Conservation (phyloP, 2,329 filamentous ascomycete genomes). For the Berkeleyomyces basicola region DNA sequence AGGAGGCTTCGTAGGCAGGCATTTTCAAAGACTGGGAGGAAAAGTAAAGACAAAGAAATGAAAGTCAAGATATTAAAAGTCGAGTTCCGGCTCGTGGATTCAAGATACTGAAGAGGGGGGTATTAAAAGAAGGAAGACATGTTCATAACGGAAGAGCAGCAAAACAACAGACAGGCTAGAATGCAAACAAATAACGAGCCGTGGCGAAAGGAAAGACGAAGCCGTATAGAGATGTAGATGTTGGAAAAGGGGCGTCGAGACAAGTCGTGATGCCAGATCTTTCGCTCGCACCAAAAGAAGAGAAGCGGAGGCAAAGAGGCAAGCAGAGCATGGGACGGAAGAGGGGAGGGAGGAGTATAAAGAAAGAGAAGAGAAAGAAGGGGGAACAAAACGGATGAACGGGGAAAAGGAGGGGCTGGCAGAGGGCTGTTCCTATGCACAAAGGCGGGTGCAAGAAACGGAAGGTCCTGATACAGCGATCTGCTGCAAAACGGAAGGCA, state of each 20-base stretch:
- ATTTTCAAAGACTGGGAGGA: conserved; percentile 1
- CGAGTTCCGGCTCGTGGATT: too few relatives aligned
- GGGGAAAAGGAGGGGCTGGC: neutral
- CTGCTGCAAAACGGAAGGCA: neutral
- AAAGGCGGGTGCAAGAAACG: neutral
- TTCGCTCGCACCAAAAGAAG: conserved; percentile 8
- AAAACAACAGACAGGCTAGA: conserved; percentile 3
- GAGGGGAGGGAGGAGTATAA: neutral
- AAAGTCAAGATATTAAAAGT: neutral
- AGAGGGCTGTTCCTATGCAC: neutral
- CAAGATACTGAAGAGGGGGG: neutral
- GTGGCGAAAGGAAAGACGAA: neutral
- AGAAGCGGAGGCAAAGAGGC: neutral
- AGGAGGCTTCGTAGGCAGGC: neutral
- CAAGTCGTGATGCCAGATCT: conserved; percentile 12
- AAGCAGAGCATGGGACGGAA: conserved; percentile 3
- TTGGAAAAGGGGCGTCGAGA: neutral
- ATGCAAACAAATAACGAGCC: conserved; percentile 1
- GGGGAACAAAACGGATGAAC: neutral
- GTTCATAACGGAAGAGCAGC: neutral
- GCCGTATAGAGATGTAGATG: neutral
- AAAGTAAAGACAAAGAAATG: neutral
- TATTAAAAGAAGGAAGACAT: neutral
- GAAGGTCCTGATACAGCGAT: neutral
- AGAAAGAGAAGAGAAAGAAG: neutral